Base-by-base conservation (phyloP, 2,329 filamentous ascomycete species). In the Neonectria ditissima region DNA sequence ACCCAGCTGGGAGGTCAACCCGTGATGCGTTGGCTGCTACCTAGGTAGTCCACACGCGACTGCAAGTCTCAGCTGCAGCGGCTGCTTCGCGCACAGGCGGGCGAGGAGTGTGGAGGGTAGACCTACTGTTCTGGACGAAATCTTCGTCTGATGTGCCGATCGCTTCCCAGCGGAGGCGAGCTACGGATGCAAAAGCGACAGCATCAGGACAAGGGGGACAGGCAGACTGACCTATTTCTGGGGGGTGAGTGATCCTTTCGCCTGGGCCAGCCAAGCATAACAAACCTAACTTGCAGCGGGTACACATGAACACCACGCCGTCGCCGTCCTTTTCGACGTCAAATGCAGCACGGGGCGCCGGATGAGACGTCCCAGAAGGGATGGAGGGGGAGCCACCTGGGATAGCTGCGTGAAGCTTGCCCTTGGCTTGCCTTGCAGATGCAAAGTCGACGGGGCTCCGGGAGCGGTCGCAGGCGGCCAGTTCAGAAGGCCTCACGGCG, bases 151-250 rank as follows among this genome's bases (percentile, higher is more conserved):
- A 41, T 26, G 51, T 24, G 69, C 47, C 68, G 63, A 72, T 72
- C 68, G 59, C 62, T 66, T 56, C 63, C 63, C 32, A 37, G 54
- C 26, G 18, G 13, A 66, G 57, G 52, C 34, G 50, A 59, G 47
- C 54, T 45, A 61, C 41, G n/a, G 41, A 58, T 55, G 41, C 48
- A 57, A 32, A 55, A 13, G n/a, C 54, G 47, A 62, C 59, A 59
- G 34, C 50, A 63, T 72, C 65, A 71, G 65, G 60, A 30, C 56
- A 69, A 44, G 7, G 39, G 59, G 59, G 59, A 62, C 52, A 20
- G 28, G 65, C n/a, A n/a, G 51, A 48, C 59, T 61, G 43, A 54
- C 51, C 59, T 69, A 55, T 60, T 65, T 55, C 57, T 44, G 56
- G 52, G 20, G 24, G n/a, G n/a, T n/a, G 54, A 41, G 37, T 32